phyloP scores from a whole-genome alignment of 768 basidiomycete species.

The Roridomyces roridus region DNA sequence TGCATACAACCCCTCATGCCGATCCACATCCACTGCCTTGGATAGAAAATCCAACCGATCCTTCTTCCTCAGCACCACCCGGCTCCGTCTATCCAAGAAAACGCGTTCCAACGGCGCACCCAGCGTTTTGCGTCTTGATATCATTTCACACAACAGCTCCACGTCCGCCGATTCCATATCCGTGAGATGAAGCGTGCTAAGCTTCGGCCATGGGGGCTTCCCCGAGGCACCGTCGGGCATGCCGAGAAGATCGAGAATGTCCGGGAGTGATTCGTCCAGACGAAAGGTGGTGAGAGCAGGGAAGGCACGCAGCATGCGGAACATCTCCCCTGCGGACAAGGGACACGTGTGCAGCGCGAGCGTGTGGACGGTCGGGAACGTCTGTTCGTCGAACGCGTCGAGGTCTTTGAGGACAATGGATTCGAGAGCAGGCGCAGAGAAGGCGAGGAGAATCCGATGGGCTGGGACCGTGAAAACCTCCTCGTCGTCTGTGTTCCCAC shows the following conservation, averaged over 20 bases:
- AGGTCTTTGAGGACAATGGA: slow-evolving; percentile 41
- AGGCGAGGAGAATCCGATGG: slow-evolving; percentile 41
- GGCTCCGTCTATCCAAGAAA: slow-evolving; percentile 44
- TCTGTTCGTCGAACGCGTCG: slow-evolving; percentile 39
- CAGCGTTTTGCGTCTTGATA: slow-evolving; percentile 29
- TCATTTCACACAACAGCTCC: slow-evolving; percentile 36
- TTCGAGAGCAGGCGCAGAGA: slow-evolving; percentile 43
- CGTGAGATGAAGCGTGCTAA: slow-evolving; percentile 40
- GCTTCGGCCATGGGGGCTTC: slow-evolving; percentile 39
- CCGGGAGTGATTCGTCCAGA: slow-evolving; percentile 40
- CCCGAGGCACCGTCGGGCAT: slow-evolving; percentile 23
- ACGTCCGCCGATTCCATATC: slow-evolving; percentile 40
- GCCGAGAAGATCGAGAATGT: slow-evolving; percentile 36
- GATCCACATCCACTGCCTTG: slow-evolving; percentile 36
- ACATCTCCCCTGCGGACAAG: slow-evolving; percentile 38
- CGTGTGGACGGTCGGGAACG: slow-evolving; percentile 39
- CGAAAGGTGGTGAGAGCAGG: slow-evolving; percentile 40
- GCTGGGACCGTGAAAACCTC: slow-evolving; percentile 26
- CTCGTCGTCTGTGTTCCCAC: slow-evolving; percentile 33
- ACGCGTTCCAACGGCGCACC: slow-evolving; percentile 29
- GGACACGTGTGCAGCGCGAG: slow-evolving; percentile 41
- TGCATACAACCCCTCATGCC: slow-evolving; percentile 32
- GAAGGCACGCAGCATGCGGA: slow-evolving; percentile 40
- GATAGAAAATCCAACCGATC: slow-evolving; percentile 27
- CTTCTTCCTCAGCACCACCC: slow-evolving; percentile 36